phyloP scores from a whole-genome alignment of 2,329 filamentous ascomycete species.

The Cercospora nicotianae region DNA sequence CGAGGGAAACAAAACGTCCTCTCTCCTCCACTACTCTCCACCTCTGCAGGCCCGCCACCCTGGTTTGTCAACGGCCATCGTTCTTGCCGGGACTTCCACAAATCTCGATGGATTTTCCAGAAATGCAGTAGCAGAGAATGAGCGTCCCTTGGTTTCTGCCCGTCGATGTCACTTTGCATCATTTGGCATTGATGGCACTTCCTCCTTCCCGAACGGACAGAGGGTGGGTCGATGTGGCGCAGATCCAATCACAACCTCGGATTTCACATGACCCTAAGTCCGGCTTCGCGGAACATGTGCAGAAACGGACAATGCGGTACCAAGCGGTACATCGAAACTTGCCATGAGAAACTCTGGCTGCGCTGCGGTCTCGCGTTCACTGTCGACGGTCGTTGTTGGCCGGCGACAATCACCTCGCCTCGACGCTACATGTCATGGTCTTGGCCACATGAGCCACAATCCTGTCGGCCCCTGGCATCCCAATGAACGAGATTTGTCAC shows the following conservation, averaged over 20 bases:
- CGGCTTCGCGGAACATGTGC: not conserved
- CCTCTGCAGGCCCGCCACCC: not conserved
- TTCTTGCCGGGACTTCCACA: not conserved
- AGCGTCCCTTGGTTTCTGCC: not conserved
- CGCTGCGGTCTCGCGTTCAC: not conserved
- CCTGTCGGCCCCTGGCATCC: not conserved
- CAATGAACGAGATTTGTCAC: not conserved
- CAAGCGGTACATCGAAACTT: not conserved
- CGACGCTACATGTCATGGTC: not conserved
- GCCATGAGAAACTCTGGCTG: not conserved
- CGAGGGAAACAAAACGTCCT: not conserved
- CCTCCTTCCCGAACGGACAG: not conserved
- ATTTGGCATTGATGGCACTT: not conserved
- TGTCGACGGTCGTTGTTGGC: not conserved
- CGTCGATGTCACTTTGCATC: constrained; percentile 9
- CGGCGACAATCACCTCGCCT: not conserved
- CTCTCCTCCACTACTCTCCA: not conserved
- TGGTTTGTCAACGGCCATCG: not conserved
- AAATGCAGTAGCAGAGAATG: not conserved
- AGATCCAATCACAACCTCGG: not conserved
- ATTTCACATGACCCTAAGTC: not conserved
- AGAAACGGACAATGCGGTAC: not conserved
- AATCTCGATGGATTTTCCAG: not conserved
- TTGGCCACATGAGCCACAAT: not conserved
- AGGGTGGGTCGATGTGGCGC: not conserved